Evolutionary conservation across 1,284 basidiomycete species (phyloP), one percentile per base, ranked within the genome.

Genomic region (Phlebopus sp.): DNA sequence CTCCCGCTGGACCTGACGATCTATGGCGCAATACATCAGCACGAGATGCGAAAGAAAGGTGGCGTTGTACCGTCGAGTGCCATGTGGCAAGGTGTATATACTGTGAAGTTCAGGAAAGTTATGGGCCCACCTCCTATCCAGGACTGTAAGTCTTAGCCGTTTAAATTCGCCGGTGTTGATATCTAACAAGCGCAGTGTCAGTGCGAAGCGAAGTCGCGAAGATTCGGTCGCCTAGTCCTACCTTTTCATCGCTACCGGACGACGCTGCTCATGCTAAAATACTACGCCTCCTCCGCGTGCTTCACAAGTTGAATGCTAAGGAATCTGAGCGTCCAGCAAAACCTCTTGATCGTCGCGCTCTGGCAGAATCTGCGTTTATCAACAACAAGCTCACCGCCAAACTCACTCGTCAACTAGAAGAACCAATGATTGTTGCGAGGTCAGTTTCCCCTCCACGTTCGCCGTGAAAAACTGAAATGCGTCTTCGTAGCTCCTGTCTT

Each of bases 311-410:
- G 37, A 86, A 89, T 52, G 82, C 75, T 0, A 57, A 75, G 29
- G 84, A 87, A 60, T 65, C 69, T 13, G 86, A 91, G 59, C 78
- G 83, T 14, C 65, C 72, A 11, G 57, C 65, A 2, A 71, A 76
- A 25, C 64, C 70, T 18, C 71, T 72, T 5, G 76, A 80, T 32
- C 82, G 76, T 47, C 74, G 80, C 30, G 74, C 75, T 49, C 72
- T 86, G 25, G 70, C 83, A 9, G 91, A 94, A 52, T 81, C 86
- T 1, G 81, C 90, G 0, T 99, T 99, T 63, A 84, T 99, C 56
- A 99, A 99, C 69, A 97, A 97, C 74, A 98, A 99, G 71, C 74
- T 99, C 38, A 95, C 94, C 1, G 97, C 97, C 18, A 99, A 99
- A 69, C 79, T 99, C 31, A 95, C 93, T n/a, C 82, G 97, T 34